Conservation (phyloP, 2,329 filamentous ascomycete species). For the Aureobasidium namibiae region DNA sequence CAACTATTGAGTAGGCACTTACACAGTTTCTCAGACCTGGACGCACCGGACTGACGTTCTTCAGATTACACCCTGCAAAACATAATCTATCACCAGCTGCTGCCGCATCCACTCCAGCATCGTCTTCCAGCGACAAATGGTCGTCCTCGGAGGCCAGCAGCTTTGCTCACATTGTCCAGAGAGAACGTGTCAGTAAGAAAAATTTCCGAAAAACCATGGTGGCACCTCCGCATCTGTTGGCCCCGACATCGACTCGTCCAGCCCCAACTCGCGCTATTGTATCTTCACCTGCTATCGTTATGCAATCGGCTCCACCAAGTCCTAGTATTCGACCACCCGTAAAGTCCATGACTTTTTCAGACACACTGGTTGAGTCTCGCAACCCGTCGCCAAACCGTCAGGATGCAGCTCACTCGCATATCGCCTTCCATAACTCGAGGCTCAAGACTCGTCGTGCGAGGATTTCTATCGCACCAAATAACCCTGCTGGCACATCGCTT, state of each 20-base stretch:
- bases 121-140: not conserved
- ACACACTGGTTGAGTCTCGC: not conserved
- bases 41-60: not conserved
- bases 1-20: not conserved
- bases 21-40: not conserved
- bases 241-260: not conserved
- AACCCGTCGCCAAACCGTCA: not conserved
- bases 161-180: not conserved
- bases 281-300: slow-evolving; percentile 8
- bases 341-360: slow-evolving; percentile 6
- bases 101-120: not conserved
- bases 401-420: not conserved
- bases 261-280: not conserved
- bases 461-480: not conserved
- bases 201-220: slow-evolving; percentile 7
- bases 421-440: not conserved
- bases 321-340: not conserved
- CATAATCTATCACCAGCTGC: not conserved
- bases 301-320: slow-evolving; percentile 3
- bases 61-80: slow-evolving; percentile 7
- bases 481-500: not conserved
- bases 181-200: not conserved
- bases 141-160: slow-evolving; percentile 10
- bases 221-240: not conserved
- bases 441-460: not conserved